Conservation (phyloP, 306 rosid species). For the Sicyos edulis region DNA sequence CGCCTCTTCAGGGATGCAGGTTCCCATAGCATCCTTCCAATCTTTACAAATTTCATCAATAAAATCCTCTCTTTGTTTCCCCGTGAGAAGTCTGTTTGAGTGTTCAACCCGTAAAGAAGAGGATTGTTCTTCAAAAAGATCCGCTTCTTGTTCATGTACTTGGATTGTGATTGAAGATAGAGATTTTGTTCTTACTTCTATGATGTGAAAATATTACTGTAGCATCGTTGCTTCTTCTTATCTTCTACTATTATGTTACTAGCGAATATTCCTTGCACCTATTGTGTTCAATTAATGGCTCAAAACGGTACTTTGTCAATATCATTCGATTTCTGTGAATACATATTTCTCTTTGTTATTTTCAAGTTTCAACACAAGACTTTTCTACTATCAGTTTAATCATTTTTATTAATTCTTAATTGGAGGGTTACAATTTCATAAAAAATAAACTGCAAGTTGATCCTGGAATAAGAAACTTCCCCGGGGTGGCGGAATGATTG, state of each 20-base stretch:
- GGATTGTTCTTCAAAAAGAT: too few relatives aligned
- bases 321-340: neutral
- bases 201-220: neutral
- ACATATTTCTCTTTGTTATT: slow-evolving; percentile 2
- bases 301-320: neutral
- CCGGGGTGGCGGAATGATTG: neutral
- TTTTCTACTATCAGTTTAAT: neutral
- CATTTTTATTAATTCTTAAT: neutral
- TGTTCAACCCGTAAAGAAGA: too few relatives aligned
- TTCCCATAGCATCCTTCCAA: too few relatives aligned
- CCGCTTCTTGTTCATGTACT: too few relatives aligned
- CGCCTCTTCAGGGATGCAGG: too few relatives aligned
- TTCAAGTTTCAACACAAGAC: neutral
- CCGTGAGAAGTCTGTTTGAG: too few relatives aligned
- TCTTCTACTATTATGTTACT: neutral
- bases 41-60: too few relatives aligned
- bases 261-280: neutral
- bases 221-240: slow-evolving; percentile 16
- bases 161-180: slow-evolving; percentile 13
- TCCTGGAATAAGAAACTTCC: neutral
- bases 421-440: neutral
- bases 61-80: too few relatives aligned
- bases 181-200: slow-evolving; percentile 3
- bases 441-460: neutral
- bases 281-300: neutral